These are phyloP conservation scores for Meyerozyma carpophila DNA, from an alignment of 1,139 yeast species.

Conservation along the genomic window DNA sequence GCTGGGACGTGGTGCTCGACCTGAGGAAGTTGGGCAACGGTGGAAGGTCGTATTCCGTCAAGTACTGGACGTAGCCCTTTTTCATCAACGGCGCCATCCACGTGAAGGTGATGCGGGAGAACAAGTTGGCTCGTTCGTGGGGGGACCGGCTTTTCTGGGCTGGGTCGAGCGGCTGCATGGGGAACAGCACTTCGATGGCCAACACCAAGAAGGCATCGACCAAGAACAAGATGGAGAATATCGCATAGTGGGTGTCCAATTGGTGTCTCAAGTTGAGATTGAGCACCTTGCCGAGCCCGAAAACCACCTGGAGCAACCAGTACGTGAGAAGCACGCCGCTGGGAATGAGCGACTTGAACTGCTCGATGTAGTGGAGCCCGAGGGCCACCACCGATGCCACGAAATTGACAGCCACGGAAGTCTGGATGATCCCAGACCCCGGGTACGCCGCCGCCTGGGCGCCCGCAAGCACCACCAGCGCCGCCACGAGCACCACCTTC, in stretches of 20 bases:
- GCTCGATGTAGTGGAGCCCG: conserved; percentile 66
- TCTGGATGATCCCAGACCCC: conserved; percentile 36
- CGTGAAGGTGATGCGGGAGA: conserved; percentile 71
- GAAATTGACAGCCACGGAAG: conserved; percentile 35
- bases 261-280: conserved; percentile 46
- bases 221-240: conserved; percentile 43
- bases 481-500: conserved; percentile 28
- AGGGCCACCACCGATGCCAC: conserved; percentile 46
- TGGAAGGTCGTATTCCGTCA: conserved; percentile 78
- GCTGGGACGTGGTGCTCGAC: conserved; percentile 43
- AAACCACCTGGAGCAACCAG: conserved; percentile 59
- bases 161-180: conserved; percentile 38
- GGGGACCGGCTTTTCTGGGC: conserved; percentile 47
- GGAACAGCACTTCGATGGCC: conserved; percentile 44
- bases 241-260: conserved; percentile 26
- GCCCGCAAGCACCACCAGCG: conserved; percentile 3
- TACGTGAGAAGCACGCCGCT: conserved; percentile 66
- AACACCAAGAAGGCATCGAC: conserved; percentile 50
- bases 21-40: conserved; percentile 64
- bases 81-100: conserved; percentile 95
- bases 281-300: conserved; percentile 34
- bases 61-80: conserved; percentile 68
- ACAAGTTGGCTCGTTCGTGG: conserved; percentile 75
- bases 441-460: conserved; percentile 3
- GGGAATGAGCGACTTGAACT: conserved; percentile 58